Percentiles rank a stretch among this genome's conserved stretches.
Conservation (phyloP, 1,139 yeast species). For the Pneumocystis murina region DNA sequence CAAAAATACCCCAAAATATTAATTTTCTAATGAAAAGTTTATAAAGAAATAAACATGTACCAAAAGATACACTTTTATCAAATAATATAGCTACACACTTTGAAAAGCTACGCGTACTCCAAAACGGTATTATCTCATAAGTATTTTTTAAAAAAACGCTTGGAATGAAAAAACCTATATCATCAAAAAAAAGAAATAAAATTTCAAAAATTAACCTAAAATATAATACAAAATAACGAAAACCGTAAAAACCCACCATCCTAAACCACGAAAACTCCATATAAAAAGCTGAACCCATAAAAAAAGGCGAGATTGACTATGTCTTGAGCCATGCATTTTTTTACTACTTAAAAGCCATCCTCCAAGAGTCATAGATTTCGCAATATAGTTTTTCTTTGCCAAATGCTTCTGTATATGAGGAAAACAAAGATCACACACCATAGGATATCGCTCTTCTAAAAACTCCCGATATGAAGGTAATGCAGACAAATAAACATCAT, state of each 20-base stretch:
- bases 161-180: neutral
- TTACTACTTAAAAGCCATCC: constrained; percentile 8
- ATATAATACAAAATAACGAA: constrained; percentile 6
- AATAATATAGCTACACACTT: neutral
- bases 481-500: constrained; percentile 3
- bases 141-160: neutral
- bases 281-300: constrained; percentile 1
- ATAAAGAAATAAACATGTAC: neutral
- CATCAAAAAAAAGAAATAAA: neutral
- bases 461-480: constrained; percentile 12
- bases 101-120: neutral
- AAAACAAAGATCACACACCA: constrained; percentile 13
- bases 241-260: constrained; percentile 11
- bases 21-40: neutral
- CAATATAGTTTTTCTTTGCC: constrained; percentile 14
- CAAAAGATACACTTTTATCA: neutral
- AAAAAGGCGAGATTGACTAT: neutral
- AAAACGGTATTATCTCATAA: neutral
- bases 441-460: constrained; percentile 14
- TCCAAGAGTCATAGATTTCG: constrained; percentile 15
- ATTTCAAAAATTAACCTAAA: constrained; percentile 3
- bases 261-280: constrained; percentile 12
- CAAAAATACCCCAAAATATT: neutral
- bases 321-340: neutral
- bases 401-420: constrained; percentile 11